Evolutionary conservation across 2,329 filamentous ascomycete genomes (phyloP), one percentile per base, ranked within the genome.

Genomic region (Verruconis gallopava): DNA sequence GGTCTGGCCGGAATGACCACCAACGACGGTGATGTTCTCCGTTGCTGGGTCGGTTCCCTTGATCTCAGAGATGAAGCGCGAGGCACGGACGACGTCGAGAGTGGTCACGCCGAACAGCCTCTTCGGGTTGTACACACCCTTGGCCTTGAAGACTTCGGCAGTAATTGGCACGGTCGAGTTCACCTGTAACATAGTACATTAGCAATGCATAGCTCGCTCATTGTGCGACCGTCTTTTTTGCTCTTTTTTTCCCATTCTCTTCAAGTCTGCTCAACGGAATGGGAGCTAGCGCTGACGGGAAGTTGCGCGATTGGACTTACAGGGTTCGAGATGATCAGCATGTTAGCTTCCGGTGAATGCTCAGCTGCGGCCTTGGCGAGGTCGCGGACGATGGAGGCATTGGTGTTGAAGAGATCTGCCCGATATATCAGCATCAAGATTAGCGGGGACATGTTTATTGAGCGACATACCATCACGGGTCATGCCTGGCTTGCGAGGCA

Each of bases 121-220:
- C 81, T 93, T 93, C 67, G 91, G 88, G 79, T 98, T 89, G 81
- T 95, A 98, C 72, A 96, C 89, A 54, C 86, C 86, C 56, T 71
- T 75, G 64, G 76, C 70, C 81, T 96, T 96, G 84, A 88, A 93
- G 63, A 96, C 79, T 77, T 96, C 91, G 63, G 85, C 81, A 62
- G 80, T 81, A 70, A 98, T 98, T 64, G 91, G 91, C 59, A 98
- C 91, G 61, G 91, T 98, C 56, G 86, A 95, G 85, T 98, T 98
- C 72, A 98, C 75, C 72, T 76, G 42, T 12, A 18, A 9, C 9
- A 30, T 30, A 30, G 25, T 30, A 36, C 14, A 15, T 11, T 15
- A 18, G 9, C 11, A 36, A 15, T 36, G n/a, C n/a, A n/a, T 25
- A 33, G n/a, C n/a, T n/a, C n/a, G n/a, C n/a, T n/a, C n/a, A n/a